Percentiles rank a stretch among this genome's conserved stretches.
These are phyloP conservation scores for Gryganskiella cystojenkinii DNA, from an alignment of 192 early-diverging fungal species.

Conservation along the genomic window DNA sequence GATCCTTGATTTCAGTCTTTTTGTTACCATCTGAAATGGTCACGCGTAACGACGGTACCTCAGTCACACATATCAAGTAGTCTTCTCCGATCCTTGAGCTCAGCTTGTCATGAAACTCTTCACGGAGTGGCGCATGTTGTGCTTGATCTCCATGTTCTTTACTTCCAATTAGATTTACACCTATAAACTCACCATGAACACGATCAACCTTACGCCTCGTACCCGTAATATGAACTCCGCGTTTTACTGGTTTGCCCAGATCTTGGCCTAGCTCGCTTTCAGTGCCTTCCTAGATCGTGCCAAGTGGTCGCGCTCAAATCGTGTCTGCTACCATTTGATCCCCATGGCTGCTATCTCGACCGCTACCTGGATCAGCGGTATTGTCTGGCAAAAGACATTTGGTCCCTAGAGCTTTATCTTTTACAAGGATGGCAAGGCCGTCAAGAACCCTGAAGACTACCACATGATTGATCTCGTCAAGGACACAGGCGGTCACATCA, in stretches of 20 bases:
- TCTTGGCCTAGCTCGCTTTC: conserved; percentile 65
- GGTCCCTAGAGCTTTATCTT: conserved; percentile 11
- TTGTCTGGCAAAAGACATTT: conserved; percentile 61
- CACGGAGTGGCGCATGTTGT: conserved; percentile 65
- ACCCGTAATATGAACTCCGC: conserved; percentile 73
- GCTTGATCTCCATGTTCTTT: conserved; percentile 68
- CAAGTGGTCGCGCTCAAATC: conserved; percentile 58
- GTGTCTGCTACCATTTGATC: conserved; percentile 66
- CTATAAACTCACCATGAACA: conserved; percentile 65
- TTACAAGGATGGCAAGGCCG: too few species aligned
- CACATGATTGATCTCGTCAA: conserved; percentile 19
- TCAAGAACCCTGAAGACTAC: too few species aligned
- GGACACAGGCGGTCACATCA: conserved; percentile 37
- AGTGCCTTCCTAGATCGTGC: conserved; percentile 67
- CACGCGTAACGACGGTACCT: conserved; percentile 69
- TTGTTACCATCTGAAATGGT: conserved; percentile 65
- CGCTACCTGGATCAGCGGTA: conserved; percentile 65
- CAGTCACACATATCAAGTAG: conserved; percentile 69
- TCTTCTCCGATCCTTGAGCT: conserved; percentile 65
- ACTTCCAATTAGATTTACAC: conserved; percentile 80
- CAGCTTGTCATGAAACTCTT: conserved; percentile 61
- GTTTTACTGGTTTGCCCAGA: conserved; percentile 78
- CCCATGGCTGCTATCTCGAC: conserved; percentile 55
- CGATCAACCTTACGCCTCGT: conserved; percentile 66
- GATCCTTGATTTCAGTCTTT: conserved; percentile 58